Conservation (phyloP, 1,284 basidiomycete genomes). For the Cryptococcus depauperatus region DNA sequence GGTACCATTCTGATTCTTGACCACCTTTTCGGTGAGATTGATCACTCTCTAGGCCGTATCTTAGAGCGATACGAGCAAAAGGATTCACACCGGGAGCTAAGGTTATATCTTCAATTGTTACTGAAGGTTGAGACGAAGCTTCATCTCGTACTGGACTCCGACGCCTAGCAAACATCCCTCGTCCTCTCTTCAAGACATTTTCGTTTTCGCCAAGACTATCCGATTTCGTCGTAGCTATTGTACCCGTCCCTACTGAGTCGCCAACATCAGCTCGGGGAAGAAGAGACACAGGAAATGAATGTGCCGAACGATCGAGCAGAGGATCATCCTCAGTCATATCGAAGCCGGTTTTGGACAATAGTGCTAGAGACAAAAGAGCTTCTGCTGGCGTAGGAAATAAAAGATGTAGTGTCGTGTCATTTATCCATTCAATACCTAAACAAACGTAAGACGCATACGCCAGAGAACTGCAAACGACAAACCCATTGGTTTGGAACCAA, state of each 20-base stretch:
- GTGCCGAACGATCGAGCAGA: slow-evolving; percentile 30
- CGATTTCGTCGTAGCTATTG: too few relatives aligned
- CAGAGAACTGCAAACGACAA: slow-evolving; percentile 1
- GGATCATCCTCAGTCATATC: slow-evolving; percentile 15
- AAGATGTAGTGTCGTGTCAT: slow-evolving; percentile 37
- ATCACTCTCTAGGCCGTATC: slow-evolving; percentile 31
- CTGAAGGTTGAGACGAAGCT: background rate
- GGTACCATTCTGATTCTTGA: slow-evolving; percentile 35
- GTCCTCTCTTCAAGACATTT: slow-evolving; percentile 23
- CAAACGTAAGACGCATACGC: background rate
- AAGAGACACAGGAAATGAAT: slow-evolving; percentile 33
- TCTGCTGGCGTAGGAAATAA: slow-evolving; percentile 32
- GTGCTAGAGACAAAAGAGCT: slow-evolving; percentile 29
- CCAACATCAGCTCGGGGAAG: slow-evolving; percentile 7
- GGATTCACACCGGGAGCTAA: slow-evolving; percentile 34
- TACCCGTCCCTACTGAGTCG: background rate
- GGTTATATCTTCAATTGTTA: slow-evolving; percentile 7
- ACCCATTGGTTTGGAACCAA: slow-evolving; percentile 38
- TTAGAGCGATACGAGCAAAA: slow-evolving; percentile 30
- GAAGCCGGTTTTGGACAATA: slow-evolving; percentile 40
- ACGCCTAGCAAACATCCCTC: slow-evolving; percentile 25
- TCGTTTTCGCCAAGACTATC: too few relatives aligned
- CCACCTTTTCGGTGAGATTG: slow-evolving; percentile 21
- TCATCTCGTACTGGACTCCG: background rate
- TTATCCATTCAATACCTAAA: slow-evolving; percentile 42